Base-by-base conservation (phyloP, 441 rosid genomes). In the Populus tomentosa region DNA sequence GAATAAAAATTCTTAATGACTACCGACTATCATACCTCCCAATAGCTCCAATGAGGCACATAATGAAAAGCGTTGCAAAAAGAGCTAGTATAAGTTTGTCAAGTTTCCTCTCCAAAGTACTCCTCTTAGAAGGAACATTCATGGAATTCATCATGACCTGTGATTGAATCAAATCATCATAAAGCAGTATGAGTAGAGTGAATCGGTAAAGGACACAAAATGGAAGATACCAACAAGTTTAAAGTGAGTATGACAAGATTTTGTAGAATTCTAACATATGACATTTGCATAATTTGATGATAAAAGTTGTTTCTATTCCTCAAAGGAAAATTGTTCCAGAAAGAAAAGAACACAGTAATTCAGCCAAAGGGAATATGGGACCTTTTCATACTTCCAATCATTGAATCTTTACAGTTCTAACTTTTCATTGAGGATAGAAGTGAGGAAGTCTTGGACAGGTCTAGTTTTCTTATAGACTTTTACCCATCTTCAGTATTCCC, bases 121-220 rank as follows among this genome's bases (percentile, higher is more conserved):
- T 97, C 87, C 99, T 90, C 85, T 97, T 97, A 69, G 98, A 97
- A 83, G 98, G 98, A 82, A 97, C 95, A 76, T 94, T 93, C 98
- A 94, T 93, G 68, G 99, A 90, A 86, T 97, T 97, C 99, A 97
- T 97, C 99, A 97, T 95, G 75, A 97, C 99, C 99, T 97, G 86
- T 81, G 87, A 79, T 74, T 59, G 74, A 80, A 74, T n/a, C 67
- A 78, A 85, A 72, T 69, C 16, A 30, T 53, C 59, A 53, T 78
- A 18, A 46, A 69, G 65, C 40, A 71, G 71, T 24, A 67, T 67
- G 33, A 82, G 69, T 16, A 30, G 63, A 61, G 6, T 14, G 33
- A 73, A 77, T 20, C 67, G 21, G 69, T 1, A 73, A 13, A 46
- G 65, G 18, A 21, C n/a, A 40, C 72, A 73, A 23, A 59, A 70